Evolutionary conservation across 2,329 filamentous ascomycete species (phyloP).

Genomic region (Scytalidium sp.): DNA sequence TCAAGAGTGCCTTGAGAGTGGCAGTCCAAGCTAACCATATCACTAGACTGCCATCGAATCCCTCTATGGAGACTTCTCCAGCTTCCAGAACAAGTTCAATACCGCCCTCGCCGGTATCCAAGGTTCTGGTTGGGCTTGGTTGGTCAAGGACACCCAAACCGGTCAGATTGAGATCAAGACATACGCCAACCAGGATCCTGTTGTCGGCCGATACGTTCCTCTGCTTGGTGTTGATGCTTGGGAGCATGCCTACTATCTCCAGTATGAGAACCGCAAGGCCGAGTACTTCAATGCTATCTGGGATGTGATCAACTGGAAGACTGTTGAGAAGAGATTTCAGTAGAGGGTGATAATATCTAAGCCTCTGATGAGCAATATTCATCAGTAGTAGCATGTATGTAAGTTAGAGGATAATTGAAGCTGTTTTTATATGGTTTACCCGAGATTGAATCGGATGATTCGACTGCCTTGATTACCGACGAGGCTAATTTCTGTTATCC

Average conservation of each 20-base stretch:
- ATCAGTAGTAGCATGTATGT: not conserved
- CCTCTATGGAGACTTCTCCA: conserved; percentile 48
- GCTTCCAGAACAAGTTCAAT: conserved; percentile 57
- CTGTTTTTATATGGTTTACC: not conserved
- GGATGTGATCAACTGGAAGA: conserved; percentile 96
- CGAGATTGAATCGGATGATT: no score
- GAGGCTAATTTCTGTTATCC: no score
- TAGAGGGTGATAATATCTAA: conserved; percentile 1
- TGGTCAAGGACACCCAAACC: conserved; percentile 53
- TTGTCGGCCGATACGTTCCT: conserved; percentile 78
- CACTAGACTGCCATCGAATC: conserved; percentile 29
- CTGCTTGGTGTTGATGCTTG: conserved; percentile 89
- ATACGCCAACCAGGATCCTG: conserved; percentile 84
- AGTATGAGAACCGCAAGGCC: conserved; percentile 96
- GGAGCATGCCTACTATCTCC: conserved; percentile 95
- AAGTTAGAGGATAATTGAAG: not conserved
- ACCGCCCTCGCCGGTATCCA: conserved; percentile 57
- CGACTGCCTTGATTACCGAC: no score
- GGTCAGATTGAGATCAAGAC: conserved; percentile 60
- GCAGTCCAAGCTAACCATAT: not conserved
- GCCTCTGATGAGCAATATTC: not conserved
- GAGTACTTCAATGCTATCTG: conserved; percentile 93
- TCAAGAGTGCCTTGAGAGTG: not conserved
- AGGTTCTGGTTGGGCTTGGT: conserved; percentile 56
- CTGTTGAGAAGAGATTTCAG: conserved; percentile 73